Base-by-base conservation (phyloP, 768 basidiomycete genomes). In the Phylloporus sp. region DNA sequence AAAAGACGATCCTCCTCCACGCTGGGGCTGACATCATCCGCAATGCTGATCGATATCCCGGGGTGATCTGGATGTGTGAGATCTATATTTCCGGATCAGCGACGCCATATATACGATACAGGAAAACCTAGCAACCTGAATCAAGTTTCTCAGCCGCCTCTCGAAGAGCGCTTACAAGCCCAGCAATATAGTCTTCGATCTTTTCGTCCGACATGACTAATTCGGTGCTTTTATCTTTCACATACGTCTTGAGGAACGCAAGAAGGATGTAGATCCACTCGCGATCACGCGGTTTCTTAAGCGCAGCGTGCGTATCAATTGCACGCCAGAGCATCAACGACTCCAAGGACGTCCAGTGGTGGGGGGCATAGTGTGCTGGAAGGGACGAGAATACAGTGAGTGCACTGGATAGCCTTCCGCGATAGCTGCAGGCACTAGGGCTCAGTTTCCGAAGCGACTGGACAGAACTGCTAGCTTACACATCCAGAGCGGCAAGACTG, bases 301-400 rank as follows among this genome's bases (percentile, higher is more conserved):
- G 68, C 20, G 74, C 64, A 2, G 71, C 66, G 60, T 93, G 85
- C 0, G 84, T 81, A 55, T 85, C 80, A 34, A 95, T 72, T 1
- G 89, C 88, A 43, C 78, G 78, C 12, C 82, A 83, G 18, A 92
- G 78, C 80, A 91, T 88, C 58, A 82, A 82, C 3, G 84, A 84
- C 61, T 93, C 87, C 40, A 93, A 70, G 9, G 85, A 85, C 23
- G 82, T 79, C 91, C 91, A 94, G 63, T 77, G 76, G 64, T 89
- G 85, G 7, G 88, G 87, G 0, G 85, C 82, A 67, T 92, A 93
- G 61, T 92, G 90, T 10, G 86, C 87, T 1, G 92, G 88, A n/a
- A 95, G 76, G 2, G 87, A 87, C 0, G 81, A 78, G 63, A 83
- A 95, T 36, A 86, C 82, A 22, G 80, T 74, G 23, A 90, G 73